phyloP scores from a whole-genome alignment of 2,329 filamentous ascomycete species.

The Fusarium fracticaudum region DNA sequence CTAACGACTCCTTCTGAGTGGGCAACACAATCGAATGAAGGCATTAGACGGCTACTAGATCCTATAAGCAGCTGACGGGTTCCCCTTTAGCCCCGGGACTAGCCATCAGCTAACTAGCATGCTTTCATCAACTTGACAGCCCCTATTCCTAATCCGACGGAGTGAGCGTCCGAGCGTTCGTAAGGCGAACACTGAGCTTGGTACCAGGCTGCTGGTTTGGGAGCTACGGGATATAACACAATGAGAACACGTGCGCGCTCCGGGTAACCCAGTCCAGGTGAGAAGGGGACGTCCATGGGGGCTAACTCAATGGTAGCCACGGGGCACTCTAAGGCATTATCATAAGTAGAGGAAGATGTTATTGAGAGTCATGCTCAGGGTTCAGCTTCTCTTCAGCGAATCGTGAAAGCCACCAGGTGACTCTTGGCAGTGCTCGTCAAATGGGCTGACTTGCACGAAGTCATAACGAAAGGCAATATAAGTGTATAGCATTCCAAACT shows the following conservation, averaged over 20 bases:
- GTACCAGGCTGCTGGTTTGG: not conserved
- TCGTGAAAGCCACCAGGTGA: not conserved
- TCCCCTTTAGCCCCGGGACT: not conserved
- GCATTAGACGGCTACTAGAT: not conserved
- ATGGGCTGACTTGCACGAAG: accelerated
- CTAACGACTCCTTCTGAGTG: not conserved
- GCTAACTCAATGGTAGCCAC: too few species aligned
- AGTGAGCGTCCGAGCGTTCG: not conserved
- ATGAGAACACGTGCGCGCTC: not conserved
- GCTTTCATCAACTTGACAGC: not conserved
- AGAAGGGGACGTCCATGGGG: too few species aligned
- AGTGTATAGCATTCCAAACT: too few species aligned
- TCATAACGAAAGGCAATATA: not conserved
- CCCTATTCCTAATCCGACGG: not conserved
- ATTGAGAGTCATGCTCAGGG: not conserved
- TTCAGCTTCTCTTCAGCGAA: not conserved
- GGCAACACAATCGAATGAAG: not conserved
- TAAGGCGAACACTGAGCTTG: not conserved
- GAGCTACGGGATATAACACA: too few species aligned
- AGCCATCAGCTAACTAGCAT: not conserved
- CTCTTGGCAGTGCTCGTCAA: not conserved
- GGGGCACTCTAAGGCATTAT: too few species aligned
- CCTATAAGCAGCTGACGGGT: too few species aligned
- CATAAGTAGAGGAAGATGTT: accelerated
- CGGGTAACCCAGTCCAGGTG: too few species aligned